Evolutionary conservation across 371 early-diverging fungal species (phyloP).

Genomic region (Syncephalastrum monosporum): DNA sequence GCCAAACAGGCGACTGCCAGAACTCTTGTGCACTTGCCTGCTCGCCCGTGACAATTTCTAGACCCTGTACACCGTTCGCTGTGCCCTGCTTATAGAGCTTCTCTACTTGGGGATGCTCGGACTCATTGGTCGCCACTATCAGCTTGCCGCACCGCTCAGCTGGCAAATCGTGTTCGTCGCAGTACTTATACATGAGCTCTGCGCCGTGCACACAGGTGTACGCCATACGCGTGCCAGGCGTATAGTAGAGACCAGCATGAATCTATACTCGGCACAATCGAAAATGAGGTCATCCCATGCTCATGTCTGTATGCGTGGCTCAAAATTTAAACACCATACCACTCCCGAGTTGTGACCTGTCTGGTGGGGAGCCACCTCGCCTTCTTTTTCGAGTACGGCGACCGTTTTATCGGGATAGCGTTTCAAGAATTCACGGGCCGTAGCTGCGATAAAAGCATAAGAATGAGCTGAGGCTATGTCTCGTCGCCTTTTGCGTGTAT

Average conservation of each 20-base stretch:
- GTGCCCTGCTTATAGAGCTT: slow-evolving; percentile 39
- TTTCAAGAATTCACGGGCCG: slow-evolving; percentile 43
- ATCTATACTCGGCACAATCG: slow-evolving; percentile 21
- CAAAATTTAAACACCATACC: slow-evolving; percentile 5
- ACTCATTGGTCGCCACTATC: slow-evolving; percentile 39
- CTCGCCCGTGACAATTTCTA: slow-evolving; percentile 37
- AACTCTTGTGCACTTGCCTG: slow-evolving; percentile 20
- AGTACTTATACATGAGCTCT: slow-evolving; percentile 49
- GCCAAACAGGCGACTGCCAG: neutral
- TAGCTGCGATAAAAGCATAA: slow-evolving; percentile 13
- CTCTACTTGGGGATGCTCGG: slow-evolving; percentile 43
- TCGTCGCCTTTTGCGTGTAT: no score
- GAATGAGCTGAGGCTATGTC: no score
- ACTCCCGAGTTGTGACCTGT: slow-evolving; percentile 50
- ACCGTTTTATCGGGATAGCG: slow-evolving; percentile 43
- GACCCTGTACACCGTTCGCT: slow-evolving; percentile 44
- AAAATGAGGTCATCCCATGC: neutral
- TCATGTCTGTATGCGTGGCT: neutral
- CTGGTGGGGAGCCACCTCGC: slow-evolving; percentile 45
- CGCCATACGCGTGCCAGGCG: slow-evolving; percentile 49
- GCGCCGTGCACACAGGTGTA: slow-evolving; percentile 46
- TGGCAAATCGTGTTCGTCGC: slow-evolving; percentile 43
- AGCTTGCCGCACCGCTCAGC: slow-evolving; percentile 49
- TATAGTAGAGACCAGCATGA: slow-evolving; percentile 47
- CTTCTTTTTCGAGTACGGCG: slow-evolving; percentile 43